Percentiles rank a stretch among this genome's conserved stretches.
phyloP scores from a whole-genome alignment of 2,329 filamentous ascomycete species.

The Camptophora hylomeconis region DNA sequence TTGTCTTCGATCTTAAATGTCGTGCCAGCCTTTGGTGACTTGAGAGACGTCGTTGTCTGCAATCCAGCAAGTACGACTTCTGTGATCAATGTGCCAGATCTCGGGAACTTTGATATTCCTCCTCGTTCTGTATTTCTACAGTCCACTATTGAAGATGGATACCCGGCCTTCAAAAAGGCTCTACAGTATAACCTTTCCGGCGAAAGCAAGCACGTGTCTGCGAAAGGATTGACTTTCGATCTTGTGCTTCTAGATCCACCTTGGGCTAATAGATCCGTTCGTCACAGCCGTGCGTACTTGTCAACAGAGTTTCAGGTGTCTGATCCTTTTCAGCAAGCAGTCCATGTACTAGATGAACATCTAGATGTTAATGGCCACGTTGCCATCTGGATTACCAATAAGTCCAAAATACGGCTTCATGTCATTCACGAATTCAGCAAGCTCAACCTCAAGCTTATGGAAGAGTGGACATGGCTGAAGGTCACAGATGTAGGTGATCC shows the following conservation, averaged over 20 bases:
- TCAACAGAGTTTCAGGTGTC: slow-evolving; percentile 19
- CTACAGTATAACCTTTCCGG: too few relatives aligned
- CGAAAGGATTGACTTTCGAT: slow-evolving; percentile 32
- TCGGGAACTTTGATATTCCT: slow-evolving; percentile 32
- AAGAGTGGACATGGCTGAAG: slow-evolving; percentile 56
- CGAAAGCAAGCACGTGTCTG: slow-evolving; percentile 3
- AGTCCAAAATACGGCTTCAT: slow-evolving; percentile 33
- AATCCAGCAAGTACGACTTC: slow-evolving; percentile 2
- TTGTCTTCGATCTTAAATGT: slow-evolving; percentile 4
- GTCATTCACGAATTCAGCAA: slow-evolving; percentile 34
- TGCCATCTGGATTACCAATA: slow-evolving; percentile 52
- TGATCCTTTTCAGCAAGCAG: slow-evolving; percentile 22
- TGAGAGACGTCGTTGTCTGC: slow-evolving; percentile 11
- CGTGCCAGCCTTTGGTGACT: slow-evolving; percentile 10
- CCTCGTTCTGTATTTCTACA: slow-evolving; percentile 36
- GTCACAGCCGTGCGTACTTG: slow-evolving; percentile 37
- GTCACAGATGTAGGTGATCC: slow-evolving; percentile 40
- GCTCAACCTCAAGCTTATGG: slow-evolving; percentile 37
- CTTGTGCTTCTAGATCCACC: slow-evolving; percentile 50
- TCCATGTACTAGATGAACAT: slow-evolving; percentile 32
- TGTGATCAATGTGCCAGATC: slow-evolving; percentile 14
- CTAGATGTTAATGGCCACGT: slow-evolving; percentile 31
- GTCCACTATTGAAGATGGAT: slow-evolving; percentile 23
- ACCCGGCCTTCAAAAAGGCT: slow-evolving; percentile 20
- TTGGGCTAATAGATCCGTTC: slow-evolving; percentile 49